phyloP scores from a whole-genome alignment of 495 filamentous ascomycete genomes.

The Aspergillus panamensis region DNA sequence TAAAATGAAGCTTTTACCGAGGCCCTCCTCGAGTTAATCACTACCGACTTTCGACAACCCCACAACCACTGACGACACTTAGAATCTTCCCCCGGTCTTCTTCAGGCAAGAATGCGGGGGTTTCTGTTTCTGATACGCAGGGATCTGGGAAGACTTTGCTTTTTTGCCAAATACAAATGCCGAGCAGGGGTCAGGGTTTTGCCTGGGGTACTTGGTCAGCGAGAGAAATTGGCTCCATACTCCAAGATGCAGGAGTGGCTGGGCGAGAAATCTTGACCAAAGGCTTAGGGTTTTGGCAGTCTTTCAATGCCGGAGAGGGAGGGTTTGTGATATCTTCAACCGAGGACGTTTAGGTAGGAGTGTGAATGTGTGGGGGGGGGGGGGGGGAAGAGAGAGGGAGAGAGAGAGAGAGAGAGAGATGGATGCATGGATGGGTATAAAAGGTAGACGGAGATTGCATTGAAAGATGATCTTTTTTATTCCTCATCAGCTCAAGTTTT shows the following conservation, averaged over 20 bases:
- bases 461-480: neutral
- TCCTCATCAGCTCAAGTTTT: neutral
- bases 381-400: too few relatives aligned
- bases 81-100: neutral
- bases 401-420: too few relatives aligned
- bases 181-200: neutral
- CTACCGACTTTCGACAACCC: too few relatives aligned
- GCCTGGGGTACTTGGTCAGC: too few relatives aligned
- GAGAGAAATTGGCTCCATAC: too few relatives aligned
- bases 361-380: too few relatives aligned
- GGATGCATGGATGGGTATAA: too few relatives aligned
- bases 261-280: neutral
- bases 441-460: neutral
- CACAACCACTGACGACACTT: neutral
- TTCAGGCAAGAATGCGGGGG: neutral
- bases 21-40: neutral
- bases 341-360: neutral
- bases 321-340: neutral
- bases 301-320: neutral
- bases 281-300: neutral
- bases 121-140: neutral
- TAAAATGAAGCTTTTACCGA: neutral
- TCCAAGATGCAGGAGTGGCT: neutral
- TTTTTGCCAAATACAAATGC: neutral
- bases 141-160: neutral